A percentile compares a stretch with the other conserved stretches of the same genome.
Conservation (phyloP, 2,329 filamentous ascomycete species). For the Ceratocystis huliohia region DNA sequence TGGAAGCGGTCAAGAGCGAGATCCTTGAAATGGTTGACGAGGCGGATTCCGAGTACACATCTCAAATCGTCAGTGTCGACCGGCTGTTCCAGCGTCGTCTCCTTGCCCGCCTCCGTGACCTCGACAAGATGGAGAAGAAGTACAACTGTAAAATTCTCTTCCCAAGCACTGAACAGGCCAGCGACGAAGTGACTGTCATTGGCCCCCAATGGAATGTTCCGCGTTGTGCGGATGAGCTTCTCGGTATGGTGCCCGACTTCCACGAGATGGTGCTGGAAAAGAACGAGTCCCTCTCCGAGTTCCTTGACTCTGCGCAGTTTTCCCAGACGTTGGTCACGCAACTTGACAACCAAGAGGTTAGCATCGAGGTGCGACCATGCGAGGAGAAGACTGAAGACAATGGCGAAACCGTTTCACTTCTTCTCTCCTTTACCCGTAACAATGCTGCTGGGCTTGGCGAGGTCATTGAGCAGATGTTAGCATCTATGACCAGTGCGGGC, state of each 20-base stretch:
- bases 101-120: conserved; percentile 72
- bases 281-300: conserved; percentile 62
- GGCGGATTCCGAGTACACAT: conserved; percentile 89
- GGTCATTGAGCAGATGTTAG: conserved; percentile 86
- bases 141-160: conserved; percentile 99
- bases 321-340: conserved; percentile 66
- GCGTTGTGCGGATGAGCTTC: conserved; percentile 86
- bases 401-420: conserved; percentile 46
- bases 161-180: conserved; percentile 92
- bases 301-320: conserved; percentile 72
- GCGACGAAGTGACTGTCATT: conserved; percentile 88
- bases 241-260: conserved; percentile 95
- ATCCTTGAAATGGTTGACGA: conserved; percentile 99
- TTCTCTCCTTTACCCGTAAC: conserved; percentile 85
- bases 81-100: conserved; percentile 91
- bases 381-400: conserved; percentile 47
- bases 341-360: conserved; percentile 80
- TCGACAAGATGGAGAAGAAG: conserved; percentile 94
- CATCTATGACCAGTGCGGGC: conserved; percentile 73
- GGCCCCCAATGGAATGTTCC: conserved; percentile 97
- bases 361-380: conserved; percentile 54
- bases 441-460: conserved; percentile 92
- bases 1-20: conserved; percentile 95
- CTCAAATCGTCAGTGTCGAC: conserved; percentile 85
- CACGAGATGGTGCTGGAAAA: conserved; percentile 81